Base-by-base conservation (phyloP, 352 stramenopile genomes). In the Peronospora tabacina region DNA sequence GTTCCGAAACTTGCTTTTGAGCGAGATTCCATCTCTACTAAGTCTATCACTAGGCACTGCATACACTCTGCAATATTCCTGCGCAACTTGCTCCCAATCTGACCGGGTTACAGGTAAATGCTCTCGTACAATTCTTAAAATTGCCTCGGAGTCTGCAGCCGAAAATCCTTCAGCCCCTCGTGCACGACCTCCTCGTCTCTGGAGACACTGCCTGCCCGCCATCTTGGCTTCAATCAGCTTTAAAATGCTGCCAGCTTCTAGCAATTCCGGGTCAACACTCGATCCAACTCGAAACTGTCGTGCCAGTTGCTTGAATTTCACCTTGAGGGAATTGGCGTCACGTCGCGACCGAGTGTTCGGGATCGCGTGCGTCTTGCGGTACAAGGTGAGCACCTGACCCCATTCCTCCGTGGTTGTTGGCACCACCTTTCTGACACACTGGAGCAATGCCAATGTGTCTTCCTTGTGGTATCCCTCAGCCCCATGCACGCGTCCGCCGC, bases 381-480 rank as follows among this genome's bases (percentile, higher is more conserved):
- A 70, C 9, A 58, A 38, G 2, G 51, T 26, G 17, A 70, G 40
- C 39, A 70, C 61, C n/a, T 57, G 29, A 7, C 63, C 43, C 61
- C 61, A 70, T 34, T 66, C 61, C 5, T 63, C 34, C 1, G 39
- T 11, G 2, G 22, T 54, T 19, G 49, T 55, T 1, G 61, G 61
- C 8, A 70, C 11, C 9, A 66, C 48, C 5, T 19, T 16, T 13
- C 39, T 45, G 19, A 58, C 52, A 16, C 56, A 60, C 7, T 20
- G 33, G 4, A 70, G 48, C 2, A 70, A 40, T 11, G 52, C 61
- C 19, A 33, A 9, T 2, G 62, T 38, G 34, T 70, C 61, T 13
- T 70, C 61, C 9, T 41, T 59, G 44, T 70, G 56, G 30, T 70
- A 70, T 13, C 61, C 62, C 13, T 70, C 62, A 33, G 62, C 58